A percentile compares a stretch with the other conserved stretches of the same genome.
These are phyloP conservation scores for Atkinsonella hypoxylon DNA, from an alignment of 2,329 filamentous ascomycete species.

Conservation along the genomic window DNA sequence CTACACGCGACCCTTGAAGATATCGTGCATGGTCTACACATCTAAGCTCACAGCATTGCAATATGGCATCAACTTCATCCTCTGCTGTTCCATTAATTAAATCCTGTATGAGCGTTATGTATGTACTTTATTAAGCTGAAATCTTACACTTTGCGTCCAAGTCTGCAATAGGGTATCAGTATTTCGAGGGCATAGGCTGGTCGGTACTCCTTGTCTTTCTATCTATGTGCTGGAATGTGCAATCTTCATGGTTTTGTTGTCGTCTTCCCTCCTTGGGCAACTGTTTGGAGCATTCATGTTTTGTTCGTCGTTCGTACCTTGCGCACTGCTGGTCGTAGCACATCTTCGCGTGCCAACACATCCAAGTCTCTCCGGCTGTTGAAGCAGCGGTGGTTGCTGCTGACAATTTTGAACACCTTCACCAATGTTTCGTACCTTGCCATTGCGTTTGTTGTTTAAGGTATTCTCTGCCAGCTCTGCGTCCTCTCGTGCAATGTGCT, in stretches of 20 bases:
- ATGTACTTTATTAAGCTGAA: background rate
- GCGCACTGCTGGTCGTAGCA: background rate
- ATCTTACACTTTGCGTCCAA: background rate
- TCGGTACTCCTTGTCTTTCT: background rate
- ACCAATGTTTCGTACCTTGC: background rate
- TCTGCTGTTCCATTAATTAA: too few species aligned
- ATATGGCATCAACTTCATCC: too few species aligned
- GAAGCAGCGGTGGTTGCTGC: background rate
- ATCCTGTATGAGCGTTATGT: background rate
- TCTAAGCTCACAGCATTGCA: too few species aligned
- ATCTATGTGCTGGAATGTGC: background rate
- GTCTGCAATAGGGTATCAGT: background rate
- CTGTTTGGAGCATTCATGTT: slow-evolving; percentile 2
- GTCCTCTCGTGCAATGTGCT: slow-evolving; percentile 19
- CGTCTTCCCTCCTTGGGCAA: background rate
- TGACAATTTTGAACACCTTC: background rate
- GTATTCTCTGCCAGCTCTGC: slow-evolving; percentile 1
- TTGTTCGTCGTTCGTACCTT: background rate
- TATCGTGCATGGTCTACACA: too few species aligned
- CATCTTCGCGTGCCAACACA: slow-evolving; percentile 14
- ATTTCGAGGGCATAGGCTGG: background rate
- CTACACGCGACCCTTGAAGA: too few species aligned
- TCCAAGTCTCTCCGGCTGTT: slow-evolving; percentile 17
- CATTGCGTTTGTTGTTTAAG: background rate
- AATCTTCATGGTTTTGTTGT: background rate